Base-by-base conservation (phyloP, 495 filamentous ascomycete genomes). In the Podospora appendiculata region DNA sequence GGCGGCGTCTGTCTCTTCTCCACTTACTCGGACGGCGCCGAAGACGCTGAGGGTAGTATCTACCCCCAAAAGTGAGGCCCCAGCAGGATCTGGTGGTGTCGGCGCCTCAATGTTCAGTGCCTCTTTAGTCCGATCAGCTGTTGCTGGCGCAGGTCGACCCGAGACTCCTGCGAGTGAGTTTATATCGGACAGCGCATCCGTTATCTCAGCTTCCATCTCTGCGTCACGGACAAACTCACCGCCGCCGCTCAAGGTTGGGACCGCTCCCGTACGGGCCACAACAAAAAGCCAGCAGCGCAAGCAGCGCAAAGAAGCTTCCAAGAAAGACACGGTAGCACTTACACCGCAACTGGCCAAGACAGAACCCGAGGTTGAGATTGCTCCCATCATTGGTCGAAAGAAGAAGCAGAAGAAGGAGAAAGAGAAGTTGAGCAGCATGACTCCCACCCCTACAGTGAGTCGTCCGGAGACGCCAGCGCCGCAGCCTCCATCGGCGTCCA, bases 231-330 rank as follows among this genome's bases (percentile, higher is more conserved):
- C 89, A 8, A 90, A 79, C 61, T 95, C 90, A 12, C 90, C 90
- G n/a, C 85, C 87, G 0, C 74, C 80, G 2, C 70, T 72, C 19
- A 88, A 79, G 58, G 79, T 92, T 43, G 89, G 89, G 38, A 83
- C 85, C 38, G 88, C 89, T 1, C 86, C 90, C 19, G 77, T 89
- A 0, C 77, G 87, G 39, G 68, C 77, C n/a, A 88, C 88, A 59
- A 90, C 89, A 13, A 98, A 97, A 75, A 92, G 83, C 57, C 89
- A 94, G 60, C 76, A 83, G 55, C 94, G 92, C 66, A 96, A 95
- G 65, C 88, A 95, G 58, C 76, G 90, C 43, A 85, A 88, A 63
- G 83, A 87, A 59, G 77, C 73, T 34, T 75, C 82, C 57, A 87
- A 88, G 54, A 79, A 83, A 50, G 74, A 76, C 17, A 61, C 70